A percentile compares a stretch with the other conserved stretches of the same genome.
Conservation (phyloP, 73 alveolate genomes). For the Paramecium pentaurelia region DNA sequence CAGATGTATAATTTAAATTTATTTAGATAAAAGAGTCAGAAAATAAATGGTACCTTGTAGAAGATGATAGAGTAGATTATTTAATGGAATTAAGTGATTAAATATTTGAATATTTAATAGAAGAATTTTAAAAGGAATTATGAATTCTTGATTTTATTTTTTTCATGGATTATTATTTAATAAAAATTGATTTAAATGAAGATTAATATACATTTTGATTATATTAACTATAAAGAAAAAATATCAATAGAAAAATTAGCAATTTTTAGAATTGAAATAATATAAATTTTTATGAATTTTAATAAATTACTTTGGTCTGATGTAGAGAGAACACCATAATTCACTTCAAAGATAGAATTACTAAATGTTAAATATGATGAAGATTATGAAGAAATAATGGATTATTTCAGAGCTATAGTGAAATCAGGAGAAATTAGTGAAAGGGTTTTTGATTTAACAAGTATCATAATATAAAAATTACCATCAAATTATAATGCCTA, state of each 20-base stretch:
- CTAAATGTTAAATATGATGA: not conserved
- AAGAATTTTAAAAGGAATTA: not conserved
- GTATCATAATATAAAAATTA: conserved; percentile 58
- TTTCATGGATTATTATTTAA: not conserved
- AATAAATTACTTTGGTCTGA: conserved; percentile 34
- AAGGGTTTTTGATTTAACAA: conserved; percentile 79
- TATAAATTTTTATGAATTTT: not conserved
- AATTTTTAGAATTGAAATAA: not conserved
- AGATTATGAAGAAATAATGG: conserved; percentile 53
- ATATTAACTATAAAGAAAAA: too few species aligned
- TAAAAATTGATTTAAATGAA: not conserved
- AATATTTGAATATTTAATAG: conserved; percentile 43
- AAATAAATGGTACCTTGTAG: conserved; percentile 39
- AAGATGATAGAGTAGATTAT: conserved; percentile 53
- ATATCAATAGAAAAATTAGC: not conserved
- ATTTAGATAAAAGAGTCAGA: conserved; percentile 54
- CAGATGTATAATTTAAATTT: conserved; percentile 1
- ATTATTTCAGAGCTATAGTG: conserved; percentile 67
- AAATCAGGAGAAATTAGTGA: conserved; percentile 67
- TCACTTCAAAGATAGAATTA: not conserved
- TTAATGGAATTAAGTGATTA: conserved; percentile 57
- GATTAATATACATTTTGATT: not conserved
- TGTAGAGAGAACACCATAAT: not conserved
- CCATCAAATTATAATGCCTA: conserved; percentile 87
- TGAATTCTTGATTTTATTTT: not conserved